phyloP scores from a whole-genome alignment of 1,284 basidiomycete genomes.

The Rhodotorula glutinis region DNA sequence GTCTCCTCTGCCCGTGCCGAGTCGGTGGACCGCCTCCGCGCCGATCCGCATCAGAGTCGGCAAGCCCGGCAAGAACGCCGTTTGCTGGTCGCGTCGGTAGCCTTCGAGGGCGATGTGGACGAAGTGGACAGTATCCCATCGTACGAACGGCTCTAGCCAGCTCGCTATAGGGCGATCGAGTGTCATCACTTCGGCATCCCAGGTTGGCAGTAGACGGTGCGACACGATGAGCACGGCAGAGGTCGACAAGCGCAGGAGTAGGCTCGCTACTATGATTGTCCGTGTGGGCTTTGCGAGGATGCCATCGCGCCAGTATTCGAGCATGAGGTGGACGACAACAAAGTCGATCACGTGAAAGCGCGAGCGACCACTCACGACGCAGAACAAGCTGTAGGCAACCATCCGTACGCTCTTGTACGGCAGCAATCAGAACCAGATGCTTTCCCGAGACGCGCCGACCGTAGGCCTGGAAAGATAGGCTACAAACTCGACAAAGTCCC shows the following conservation, averaged over 20 bases:
- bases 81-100: conserved; percentile 75
- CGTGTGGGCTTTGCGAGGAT: no score
- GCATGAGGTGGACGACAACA: no score
- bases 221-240: background rate
- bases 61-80: conserved; percentile 79
- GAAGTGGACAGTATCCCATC: conserved; percentile 91
- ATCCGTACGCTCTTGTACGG: no score
- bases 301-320: no score
- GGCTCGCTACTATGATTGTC: background rate
- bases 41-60: conserved; percentile 57
- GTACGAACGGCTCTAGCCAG: conserved; percentile 39
- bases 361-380: no score
- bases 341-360: no score
- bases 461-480: no score
- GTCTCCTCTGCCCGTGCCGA: conserved; percentile 41
- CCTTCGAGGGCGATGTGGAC: conserved; percentile 59
- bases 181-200: conserved; percentile 14
- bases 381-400: no score
- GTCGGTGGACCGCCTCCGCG: conserved; percentile 44
- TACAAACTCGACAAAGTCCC: no score
- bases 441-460: no score
- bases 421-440: no score
- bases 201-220: conserved; percentile 12
- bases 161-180: background rate
- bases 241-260: background rate